Conservation (phyloP, 495 filamentous ascomycete species). For the Choiromyces venosus region DNA sequence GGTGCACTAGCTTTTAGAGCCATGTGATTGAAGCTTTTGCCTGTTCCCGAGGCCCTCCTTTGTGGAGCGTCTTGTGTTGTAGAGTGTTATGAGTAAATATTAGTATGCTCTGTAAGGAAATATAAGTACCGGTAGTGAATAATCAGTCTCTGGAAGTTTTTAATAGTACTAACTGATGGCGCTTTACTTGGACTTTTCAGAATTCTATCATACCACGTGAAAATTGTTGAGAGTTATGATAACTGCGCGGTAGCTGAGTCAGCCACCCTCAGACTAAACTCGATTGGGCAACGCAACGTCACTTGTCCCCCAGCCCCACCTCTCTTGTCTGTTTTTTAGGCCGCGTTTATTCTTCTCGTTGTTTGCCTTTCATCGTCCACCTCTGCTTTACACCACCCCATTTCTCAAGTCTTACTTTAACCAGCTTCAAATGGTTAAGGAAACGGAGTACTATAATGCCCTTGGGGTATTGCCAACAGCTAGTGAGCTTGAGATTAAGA, state of each 20-base stretch:
- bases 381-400: neutral
- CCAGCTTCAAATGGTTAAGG: conserved; percentile 62
- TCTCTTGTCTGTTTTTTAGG: conserved; percentile 4
- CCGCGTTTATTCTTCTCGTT: neutral
- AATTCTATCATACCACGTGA: neutral
- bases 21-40: neutral
- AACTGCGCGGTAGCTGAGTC: neutral
- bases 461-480: conserved; percentile 83
- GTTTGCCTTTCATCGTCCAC: neutral
- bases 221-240: neutral
- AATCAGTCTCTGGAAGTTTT: neutral
- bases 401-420: neutral
- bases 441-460: conserved; percentile 84
- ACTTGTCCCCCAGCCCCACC: conserved; percentile 34
- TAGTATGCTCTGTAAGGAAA: neutral
- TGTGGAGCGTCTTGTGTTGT: neutral
- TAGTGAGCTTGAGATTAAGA: conserved; percentile 96
- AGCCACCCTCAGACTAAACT: neutral
- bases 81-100: neutral
- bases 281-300: conserved; percentile 19
- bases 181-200: neutral
- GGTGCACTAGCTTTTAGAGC: neutral
- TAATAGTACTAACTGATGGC: neutral
- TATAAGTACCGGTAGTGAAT: neutral
- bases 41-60: neutral